These are phyloP conservation scores for Ceratobasidium sp. DNA, from an alignment of 1,284 basidiomycete genomes.

Conservation along the genomic window DNA sequence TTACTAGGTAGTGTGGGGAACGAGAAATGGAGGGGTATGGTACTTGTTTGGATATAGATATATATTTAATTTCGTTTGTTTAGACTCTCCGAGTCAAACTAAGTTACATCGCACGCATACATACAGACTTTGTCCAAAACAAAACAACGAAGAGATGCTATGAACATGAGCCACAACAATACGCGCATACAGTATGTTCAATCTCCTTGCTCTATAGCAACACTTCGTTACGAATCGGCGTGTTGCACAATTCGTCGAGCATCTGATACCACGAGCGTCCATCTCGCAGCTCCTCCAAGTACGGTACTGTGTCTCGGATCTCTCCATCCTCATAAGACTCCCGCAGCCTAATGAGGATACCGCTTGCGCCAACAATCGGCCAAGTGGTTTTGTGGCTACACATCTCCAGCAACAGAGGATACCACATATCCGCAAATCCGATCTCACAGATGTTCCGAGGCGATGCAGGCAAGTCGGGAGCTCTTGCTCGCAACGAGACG, in stretches of 20 bases:
- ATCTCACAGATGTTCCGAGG: not conserved
- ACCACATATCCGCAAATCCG: not conserved
- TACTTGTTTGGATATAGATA: not conserved
- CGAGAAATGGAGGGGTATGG: not conserved
- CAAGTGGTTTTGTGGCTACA: not conserved
- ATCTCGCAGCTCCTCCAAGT: not conserved
- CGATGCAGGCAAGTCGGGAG: not conserved
- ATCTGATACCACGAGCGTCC: not conserved
- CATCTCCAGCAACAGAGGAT: not conserved
- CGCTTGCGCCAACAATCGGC: not conserved
- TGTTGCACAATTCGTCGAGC: not conserved
- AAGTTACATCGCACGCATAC: no score
- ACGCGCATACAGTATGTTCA: not conserved
- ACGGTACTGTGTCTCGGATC: not conserved
- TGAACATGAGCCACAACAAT: no score
- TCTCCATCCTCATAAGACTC: not conserved
- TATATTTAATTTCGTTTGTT: not conserved
- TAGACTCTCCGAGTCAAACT: not conserved
- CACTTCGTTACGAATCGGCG: not conserved
- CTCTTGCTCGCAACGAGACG: not conserved
- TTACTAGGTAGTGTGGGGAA: constrained; percentile 5
- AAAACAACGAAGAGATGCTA: no score
- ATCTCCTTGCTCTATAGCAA: no score
- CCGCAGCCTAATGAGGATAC: not conserved
- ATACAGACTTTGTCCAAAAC: no score